Evolutionary conservation across 2,329 filamentous ascomycete genomes (phyloP).

Genomic region (Immersiporthe knoxdaviesiana): DNA sequence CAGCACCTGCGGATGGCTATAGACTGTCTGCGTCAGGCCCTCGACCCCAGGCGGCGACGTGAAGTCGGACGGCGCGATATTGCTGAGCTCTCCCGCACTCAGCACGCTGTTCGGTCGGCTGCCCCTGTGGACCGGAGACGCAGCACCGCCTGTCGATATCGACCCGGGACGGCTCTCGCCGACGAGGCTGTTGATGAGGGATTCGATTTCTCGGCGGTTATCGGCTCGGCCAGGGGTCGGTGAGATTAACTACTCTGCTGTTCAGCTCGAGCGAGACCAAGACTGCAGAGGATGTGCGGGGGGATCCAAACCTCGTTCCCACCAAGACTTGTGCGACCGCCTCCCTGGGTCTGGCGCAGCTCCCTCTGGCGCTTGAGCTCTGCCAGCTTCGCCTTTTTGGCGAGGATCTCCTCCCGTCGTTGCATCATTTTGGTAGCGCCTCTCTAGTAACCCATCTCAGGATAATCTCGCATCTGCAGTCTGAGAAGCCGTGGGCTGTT

Average conservation of each 20-base stretch:
- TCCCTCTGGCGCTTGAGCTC: conserved; percentile 94
- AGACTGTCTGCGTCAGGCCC: conserved; percentile 34
- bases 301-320: conserved; percentile 67
- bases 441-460: conserved; percentile 52
- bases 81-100: conserved; percentile 80
- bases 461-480: conserved; percentile 31
- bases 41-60: conserved; percentile 51
- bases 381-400: conserved; percentile 95
- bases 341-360: conserved; percentile 74
- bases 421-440: conserved; percentile 64
- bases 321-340: conserved; percentile 69
- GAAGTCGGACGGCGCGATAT: conserved; percentile 65
- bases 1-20: conserved; percentile 65
- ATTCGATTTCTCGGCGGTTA: conserved; percentile 77
- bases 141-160: conserved; percentile 63
- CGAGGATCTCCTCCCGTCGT: conserved; percentile 92
- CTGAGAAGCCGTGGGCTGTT: background rate
- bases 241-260: conserved; percentile 59
- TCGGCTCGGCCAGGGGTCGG: conserved; percentile 72
- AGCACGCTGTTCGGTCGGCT: conserved; percentile 87
- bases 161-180: conserved; percentile 76
- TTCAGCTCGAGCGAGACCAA: conserved; percentile 28
- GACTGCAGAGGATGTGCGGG: background rate
- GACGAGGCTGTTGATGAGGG: conserved; percentile 81
- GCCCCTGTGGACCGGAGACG: conserved; percentile 67